These are phyloP conservation scores for Otatea glauca DNA, from an alignment of 176 grass and related monocot genomes.

Conservation along the genomic window DNA sequence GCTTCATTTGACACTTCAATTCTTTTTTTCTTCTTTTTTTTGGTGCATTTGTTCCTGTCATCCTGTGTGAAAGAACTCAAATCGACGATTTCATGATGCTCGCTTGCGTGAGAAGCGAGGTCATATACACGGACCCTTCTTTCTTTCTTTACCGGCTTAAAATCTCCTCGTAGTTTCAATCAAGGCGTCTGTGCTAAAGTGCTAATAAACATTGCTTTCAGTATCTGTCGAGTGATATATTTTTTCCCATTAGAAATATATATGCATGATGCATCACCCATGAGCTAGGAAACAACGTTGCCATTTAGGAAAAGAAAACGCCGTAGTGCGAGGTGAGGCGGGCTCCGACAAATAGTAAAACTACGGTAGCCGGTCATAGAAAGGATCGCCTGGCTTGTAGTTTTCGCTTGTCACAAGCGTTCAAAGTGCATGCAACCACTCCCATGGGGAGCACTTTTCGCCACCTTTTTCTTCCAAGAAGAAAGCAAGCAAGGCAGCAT, in stretches of 20 bases:
- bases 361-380: slow-evolving; percentile 51
- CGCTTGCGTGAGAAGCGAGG: slow-evolving; percentile 58
- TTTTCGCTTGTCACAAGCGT: slow-evolving; percentile 35
- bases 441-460: not conserved
- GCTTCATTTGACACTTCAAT: not conserved
- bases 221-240: slow-evolving; percentile 40
- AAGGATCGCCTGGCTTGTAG: slow-evolving; percentile 50
- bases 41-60: not conserved
- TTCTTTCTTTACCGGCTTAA: slow-evolving; percentile 14
- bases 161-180: slow-evolving; percentile 36
- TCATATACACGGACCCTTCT: slow-evolving; percentile 9
- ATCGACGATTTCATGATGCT: slow-evolving; percentile 44
- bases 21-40: not conserved
- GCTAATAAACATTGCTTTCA: slow-evolving; percentile 40
- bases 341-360: slow-evolving; percentile 43
- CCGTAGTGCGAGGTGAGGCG: not conserved
- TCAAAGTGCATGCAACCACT: slow-evolving; percentile 43
- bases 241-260: not conserved
- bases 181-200: slow-evolving; percentile 42
- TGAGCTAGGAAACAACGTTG: slow-evolving; percentile 27
- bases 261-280: slow-evolving; percentile 31
- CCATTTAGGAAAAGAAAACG: not conserved
- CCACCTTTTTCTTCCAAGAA: slow-evolving; percentile 6
- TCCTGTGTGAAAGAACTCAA: slow-evolving; percentile 24
- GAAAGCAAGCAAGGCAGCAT: not conserved